Conservation (phyloP, 495 filamentous ascomycete species). For the Annulohypoxylon stygium region DNA sequence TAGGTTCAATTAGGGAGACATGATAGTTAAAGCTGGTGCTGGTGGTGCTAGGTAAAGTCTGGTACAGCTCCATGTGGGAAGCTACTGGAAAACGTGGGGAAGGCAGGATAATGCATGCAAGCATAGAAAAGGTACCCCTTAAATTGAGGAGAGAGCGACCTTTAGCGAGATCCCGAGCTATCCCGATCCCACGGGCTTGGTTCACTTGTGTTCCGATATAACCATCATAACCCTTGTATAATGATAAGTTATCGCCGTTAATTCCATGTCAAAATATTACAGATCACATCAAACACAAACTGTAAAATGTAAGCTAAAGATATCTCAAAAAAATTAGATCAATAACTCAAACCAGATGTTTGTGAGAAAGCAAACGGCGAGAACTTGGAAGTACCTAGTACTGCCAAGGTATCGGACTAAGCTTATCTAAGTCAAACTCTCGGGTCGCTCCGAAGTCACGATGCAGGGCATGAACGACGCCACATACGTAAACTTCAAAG, state of each 20-base stretch:
- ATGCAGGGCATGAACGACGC: not conserved
- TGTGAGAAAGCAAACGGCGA: not conserved
- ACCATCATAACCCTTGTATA: not conserved
- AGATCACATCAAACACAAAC: not conserved
- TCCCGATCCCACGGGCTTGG: conserved; percentile 13
- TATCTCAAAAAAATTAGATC: too few species aligned
- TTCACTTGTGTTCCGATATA: not conserved
- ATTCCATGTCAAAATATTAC: not conserved
- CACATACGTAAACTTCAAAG: not conserved
- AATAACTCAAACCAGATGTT: not conserved
- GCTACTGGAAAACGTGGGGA: conserved; percentile 13
- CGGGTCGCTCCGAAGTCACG: not conserved
- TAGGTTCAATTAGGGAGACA: not conserved
- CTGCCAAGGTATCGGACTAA: not conserved
- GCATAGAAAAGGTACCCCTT: not conserved
- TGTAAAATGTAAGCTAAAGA: not conserved
- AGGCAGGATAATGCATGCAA: conserved; percentile 6
- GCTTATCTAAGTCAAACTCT: not conserved
- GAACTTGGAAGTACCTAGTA: not conserved
- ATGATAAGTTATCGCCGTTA: not conserved
- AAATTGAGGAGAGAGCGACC: not conserved
- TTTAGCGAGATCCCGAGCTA: conserved; percentile 11
- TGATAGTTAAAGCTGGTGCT: not conserved
- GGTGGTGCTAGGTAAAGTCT: not conserved
- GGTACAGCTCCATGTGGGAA: conserved; percentile 13